Evolutionary conservation across 352 stramenopile genomes (phyloP).

Genomic region (Phytophthora sansomeana): DNA sequence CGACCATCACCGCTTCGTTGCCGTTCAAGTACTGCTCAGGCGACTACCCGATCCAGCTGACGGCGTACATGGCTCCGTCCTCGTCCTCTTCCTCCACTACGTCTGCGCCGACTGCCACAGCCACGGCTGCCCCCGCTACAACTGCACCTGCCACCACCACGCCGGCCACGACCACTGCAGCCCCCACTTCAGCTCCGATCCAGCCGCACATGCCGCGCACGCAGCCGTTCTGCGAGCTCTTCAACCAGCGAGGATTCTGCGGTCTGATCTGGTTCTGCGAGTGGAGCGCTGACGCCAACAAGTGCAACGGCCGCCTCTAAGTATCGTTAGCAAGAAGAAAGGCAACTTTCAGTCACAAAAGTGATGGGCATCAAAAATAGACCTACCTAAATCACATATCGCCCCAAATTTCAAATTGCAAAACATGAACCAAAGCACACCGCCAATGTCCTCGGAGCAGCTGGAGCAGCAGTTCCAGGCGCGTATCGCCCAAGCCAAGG

Average conservation of each 20-base stretch:
- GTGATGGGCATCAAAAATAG: not conserved
- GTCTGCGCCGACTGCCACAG: not conserved
- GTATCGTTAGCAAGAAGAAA: not conserved
- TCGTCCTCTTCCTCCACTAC: slow-evolving; percentile 12
- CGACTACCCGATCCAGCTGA: slow-evolving; percentile 51
- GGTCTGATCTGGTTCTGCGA: slow-evolving; percentile 38
- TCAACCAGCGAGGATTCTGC: slow-evolving; percentile 35
- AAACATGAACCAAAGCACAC: not conserved
- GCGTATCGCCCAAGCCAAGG: slow-evolving; percentile 63
- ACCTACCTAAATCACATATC: not conserved
- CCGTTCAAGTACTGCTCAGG: slow-evolving; percentile 56
- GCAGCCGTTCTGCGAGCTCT: slow-evolving; percentile 36
- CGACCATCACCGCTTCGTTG: slow-evolving; percentile 38
- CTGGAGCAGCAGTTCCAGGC: slow-evolving; percentile 59
- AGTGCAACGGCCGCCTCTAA: slow-evolving; percentile 29
- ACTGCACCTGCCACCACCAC: slow-evolving; percentile 15
- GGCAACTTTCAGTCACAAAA: not conserved
- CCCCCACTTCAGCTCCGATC: slow-evolving; percentile 6
- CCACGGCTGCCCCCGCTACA: not conserved
- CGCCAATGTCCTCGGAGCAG: slow-evolving; percentile 25
- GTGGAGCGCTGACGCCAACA: slow-evolving; percentile 16
- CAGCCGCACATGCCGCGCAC: slow-evolving; percentile 25
- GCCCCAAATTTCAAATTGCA: not conserved
- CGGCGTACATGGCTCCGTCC: slow-evolving; percentile 42
- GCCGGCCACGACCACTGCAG: slow-evolving; percentile 5